Base-by-base conservation (phyloP, 73 alveolate genomes). In the Blepharisma stoltei region DNA sequence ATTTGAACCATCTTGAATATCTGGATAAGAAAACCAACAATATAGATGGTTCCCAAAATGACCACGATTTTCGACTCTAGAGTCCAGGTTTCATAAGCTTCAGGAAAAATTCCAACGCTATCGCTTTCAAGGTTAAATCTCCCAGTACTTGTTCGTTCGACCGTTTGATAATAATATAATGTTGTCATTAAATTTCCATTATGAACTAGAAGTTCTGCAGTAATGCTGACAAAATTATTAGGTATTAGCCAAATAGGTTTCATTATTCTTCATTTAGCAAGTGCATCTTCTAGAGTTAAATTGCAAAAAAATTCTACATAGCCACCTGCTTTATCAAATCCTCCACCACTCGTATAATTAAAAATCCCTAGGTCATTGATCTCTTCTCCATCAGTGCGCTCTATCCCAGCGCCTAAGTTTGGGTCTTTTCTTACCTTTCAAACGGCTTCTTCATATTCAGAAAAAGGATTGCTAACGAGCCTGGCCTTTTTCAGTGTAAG, bases 131-230 rank as follows among this genome's bases (percentile, higher is more conserved):
- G 48, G 20, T 7, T 25, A 20, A 84, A 6, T n/a, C 49, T 47
- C 5, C 95, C 95, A 18, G 90, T 68, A 48, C 83, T 81, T 54
- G 77, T 67, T 1, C 0, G 9, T 6, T 76, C 47, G 47, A 54
- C 78, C 6, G 52, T 43, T 8, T 79, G 54, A 6, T 54, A 44
- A 7, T 32, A 50, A 32, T 79, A 47, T 1, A 84, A 37, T 0
- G 89, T 88, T 0, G 78, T 20, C 41, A 76, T 25, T 4, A 14
- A 67, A 73, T 88, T 88, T 11, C 70, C 65, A 53, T 84, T 84
- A 54, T 88, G 86, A 52, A 84, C 54, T 68, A 88, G 37, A 38
- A 84, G 27, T 53, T 88, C 95, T 7, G 81, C 21, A 8, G 81
- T 54, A 44, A 84, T 32, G 14, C 60, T 21, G 8, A 77, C 53